Percentiles rank a stretch among this genome's conserved stretches.
Conservation (phyloP, 805 yeast species). For the Yarrowia osloensis region DNA sequence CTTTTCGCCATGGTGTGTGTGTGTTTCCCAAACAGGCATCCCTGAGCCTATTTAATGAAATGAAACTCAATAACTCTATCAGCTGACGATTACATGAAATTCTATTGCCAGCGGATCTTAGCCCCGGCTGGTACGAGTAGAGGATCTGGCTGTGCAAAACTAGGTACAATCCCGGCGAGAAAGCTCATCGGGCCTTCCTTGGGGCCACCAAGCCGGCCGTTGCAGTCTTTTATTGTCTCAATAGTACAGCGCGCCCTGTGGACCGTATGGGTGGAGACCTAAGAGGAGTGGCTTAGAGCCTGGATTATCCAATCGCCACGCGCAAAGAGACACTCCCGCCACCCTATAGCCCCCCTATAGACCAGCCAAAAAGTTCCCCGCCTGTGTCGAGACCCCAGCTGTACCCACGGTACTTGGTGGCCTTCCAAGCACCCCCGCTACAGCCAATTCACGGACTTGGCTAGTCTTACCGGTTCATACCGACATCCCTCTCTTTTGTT, state of each 20-base stretch:
- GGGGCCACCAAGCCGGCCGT: too few species aligned
- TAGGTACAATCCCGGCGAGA: too few species aligned
- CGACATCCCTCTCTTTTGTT: neutral
- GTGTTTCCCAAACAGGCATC: neutral
- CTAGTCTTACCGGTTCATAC: too few species aligned
- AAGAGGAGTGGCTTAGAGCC: too few species aligned
- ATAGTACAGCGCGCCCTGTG: too few species aligned
- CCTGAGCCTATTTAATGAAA: conserved; percentile 1
- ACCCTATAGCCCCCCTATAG: neutral
- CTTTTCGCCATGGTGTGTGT: neutral
- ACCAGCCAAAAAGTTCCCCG: neutral
- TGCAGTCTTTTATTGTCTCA: too few species aligned
- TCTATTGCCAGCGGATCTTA: neutral
- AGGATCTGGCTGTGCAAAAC: too few species aligned
- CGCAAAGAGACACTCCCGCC: neutral
- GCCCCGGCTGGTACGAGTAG: neutral
- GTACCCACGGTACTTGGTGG: too few species aligned
- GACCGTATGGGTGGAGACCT: too few species aligned
- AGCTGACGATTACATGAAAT: conserved; percentile 5
- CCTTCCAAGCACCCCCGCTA: too few species aligned
- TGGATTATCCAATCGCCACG: neutral
- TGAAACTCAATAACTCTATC: conserved; percentile 10
- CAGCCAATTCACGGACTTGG: neutral
- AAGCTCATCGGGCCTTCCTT: too few species aligned
- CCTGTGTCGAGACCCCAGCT: neutral